A percentile compares a stretch with the other conserved stretches of the same genome.
phyloP scores from a whole-genome alignment of 1,284 basidiomycete genomes.

The Veloporphyrellus conicus region DNA sequence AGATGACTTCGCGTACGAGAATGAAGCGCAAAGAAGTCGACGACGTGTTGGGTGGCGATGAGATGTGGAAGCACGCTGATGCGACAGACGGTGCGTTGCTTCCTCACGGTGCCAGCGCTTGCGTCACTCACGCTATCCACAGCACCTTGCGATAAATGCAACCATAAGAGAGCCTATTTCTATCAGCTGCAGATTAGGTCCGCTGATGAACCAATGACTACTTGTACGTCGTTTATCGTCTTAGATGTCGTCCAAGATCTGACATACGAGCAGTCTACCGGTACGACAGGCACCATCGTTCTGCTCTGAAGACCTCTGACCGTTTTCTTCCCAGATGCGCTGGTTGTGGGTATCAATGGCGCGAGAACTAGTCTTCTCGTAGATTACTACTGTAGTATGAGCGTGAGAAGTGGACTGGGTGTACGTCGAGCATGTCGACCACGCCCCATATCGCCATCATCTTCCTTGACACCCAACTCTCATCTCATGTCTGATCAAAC shows the following conservation, averaged over 20 bases:
- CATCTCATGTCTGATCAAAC: slow-evolving; percentile 46
- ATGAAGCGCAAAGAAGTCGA: slow-evolving; percentile 85
- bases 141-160: slow-evolving; percentile 90
- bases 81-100: slow-evolving; percentile 66
- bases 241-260: slow-evolving; percentile 4
- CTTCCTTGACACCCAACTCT: slow-evolving; percentile 9
- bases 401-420: slow-evolving; percentile 23
- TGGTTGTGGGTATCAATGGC: slow-evolving; percentile 56
- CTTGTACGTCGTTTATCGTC: slow-evolving; percentile 59
- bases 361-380: slow-evolving; percentile 45
- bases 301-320: not conserved
- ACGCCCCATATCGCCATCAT: slow-evolving; percentile 11
- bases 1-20: slow-evolving; percentile 87
- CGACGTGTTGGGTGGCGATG: slow-evolving; percentile 90
- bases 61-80: slow-evolving; percentile 95
- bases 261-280: slow-evolving; percentile 42
- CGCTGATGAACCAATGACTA: slow-evolving; percentile 96
- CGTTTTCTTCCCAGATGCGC: slow-evolving; percentile 42
- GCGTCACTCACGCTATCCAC: slow-evolving; percentile 1
- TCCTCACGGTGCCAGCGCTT: not conserved
- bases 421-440: slow-evolving; percentile 14
- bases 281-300: slow-evolving; percentile 25
- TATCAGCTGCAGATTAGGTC: slow-evolving; percentile 95
- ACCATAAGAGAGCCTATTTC: slow-evolving; percentile 82
- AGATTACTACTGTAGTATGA: not conserved